Percentiles rank a stretch among this genome's conserved stretches.
Evolutionary conservation across 441 rosid species (phyloP).

Genomic region (Bocquillonia castaneifolia): DNA sequence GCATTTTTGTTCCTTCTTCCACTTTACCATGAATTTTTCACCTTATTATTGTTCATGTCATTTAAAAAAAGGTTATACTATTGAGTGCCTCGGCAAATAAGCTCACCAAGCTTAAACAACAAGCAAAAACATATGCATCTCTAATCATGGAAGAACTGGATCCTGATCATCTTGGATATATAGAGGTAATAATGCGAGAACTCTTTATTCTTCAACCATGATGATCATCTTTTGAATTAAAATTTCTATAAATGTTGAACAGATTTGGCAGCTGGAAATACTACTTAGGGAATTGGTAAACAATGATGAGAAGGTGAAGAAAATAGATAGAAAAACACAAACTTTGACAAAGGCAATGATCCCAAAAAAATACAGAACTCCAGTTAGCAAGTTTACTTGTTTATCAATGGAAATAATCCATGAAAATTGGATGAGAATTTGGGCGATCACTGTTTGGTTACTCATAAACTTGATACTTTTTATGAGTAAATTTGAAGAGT

Average conservation of each 20-base stretch:
- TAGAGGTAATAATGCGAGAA: constrained; percentile 46
- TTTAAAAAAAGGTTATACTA: constrained; percentile 46
- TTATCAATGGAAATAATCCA: constrained; percentile 37
- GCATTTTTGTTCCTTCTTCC: not conserved
- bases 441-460: constrained; percentile 52
- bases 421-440: constrained; percentile 64
- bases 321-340: constrained; percentile 28
- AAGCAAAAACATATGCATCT: constrained; percentile 57
- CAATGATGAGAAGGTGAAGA: constrained; percentile 31
- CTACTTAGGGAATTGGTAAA: constrained; percentile 71
- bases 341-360: constrained; percentile 74
- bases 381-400: constrained; percentile 42
- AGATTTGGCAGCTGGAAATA: constrained; percentile 89
- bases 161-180: constrained; percentile 81
- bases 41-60: constrained; percentile 3
- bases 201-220: too few species aligned
- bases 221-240: too few species aligned
- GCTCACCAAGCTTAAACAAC: constrained; percentile 62
- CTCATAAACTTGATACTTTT: constrained; percentile 41
- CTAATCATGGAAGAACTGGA: constrained; percentile 98
- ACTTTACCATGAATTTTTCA: not conserved
- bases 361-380: constrained; percentile 61
- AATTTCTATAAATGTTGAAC: not conserved
- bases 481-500: constrained; percentile 46
- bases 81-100: constrained; percentile 86